Evolutionary conservation across 441 rosid genomes (phyloP), one percentile per base, ranked within the genome.

Genomic region (Gossypium schwendimanii): DNA sequence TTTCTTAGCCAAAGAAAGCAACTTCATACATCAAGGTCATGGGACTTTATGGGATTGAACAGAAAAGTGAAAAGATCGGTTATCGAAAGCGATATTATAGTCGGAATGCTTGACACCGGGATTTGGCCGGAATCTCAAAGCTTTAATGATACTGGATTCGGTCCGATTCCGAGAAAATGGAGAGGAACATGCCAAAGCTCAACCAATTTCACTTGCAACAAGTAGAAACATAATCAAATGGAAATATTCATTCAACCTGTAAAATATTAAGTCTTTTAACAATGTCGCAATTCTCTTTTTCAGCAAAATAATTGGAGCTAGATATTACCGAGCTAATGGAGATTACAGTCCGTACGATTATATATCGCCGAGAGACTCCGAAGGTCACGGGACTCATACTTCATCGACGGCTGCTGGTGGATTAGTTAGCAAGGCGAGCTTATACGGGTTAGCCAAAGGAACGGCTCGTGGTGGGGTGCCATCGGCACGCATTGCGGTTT

Each of bases 61-160:
- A 67, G 10, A 15, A 50, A 67, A 67, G 41, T 67, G 58, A 50
- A 26, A 67, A 67, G 59, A 67, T 67, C 71, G 17, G 15, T 26
- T 26, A 9, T 15, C 0, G 71, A 67, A 12, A 50, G 44, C 33
- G 65, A 84, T 10, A 71, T 80, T 2, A 77, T 82, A n/a, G 62
- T 83, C 3, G 84, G 87, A 53, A 39, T 83, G 24, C 80, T 83
- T 0, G 82, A 79, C 71, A 54, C 81, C 0, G 79, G 84, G 14
- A 50, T 80, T 64, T 83, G 83, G 82, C 86, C 84, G 0, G 84
- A 82, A 47, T 45, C 75, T 1, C 45, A 39, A 41, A 83, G 86
- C 73, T 85, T 80, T 53, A 47, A 72, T 0, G 84, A 86, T 64
- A 1, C 50, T 0, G 87, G 75, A n/a, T 64, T 80, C 6, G 81